Evolutionary conservation across 176 grass and related monocot genomes (phyloP), one percentile per base, ranked within the genome.

Genomic region (Musa acuminata): DNA sequence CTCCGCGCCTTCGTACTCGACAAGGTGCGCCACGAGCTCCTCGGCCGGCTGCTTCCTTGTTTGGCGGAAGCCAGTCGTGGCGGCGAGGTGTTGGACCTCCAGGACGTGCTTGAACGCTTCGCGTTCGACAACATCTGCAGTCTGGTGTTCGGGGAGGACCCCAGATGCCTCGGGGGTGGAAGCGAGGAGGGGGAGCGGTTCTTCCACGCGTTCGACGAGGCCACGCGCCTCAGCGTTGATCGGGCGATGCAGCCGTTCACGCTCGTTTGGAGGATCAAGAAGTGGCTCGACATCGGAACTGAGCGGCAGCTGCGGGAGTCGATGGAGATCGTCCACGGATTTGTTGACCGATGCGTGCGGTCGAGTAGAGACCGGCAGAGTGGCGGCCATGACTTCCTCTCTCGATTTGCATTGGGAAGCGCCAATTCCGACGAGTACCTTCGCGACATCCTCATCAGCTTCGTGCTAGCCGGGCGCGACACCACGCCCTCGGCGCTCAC

Each of bases 71-170:
- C 78, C 1, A 67, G 1, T 8, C 8, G 16, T 5, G 29, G 83
- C 1, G 67, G 52, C 1, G 67, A 53, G 13, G 74, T 77, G 3
- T 53, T 96, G 62, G 80, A 96, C 64, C 7, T 96, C 35, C 82
- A 92, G 49, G 84, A 92, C 72, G 78, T 82, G 29, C 80, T 96
- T 0, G 89, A 89, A 80, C 84, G 87, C 58, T 92, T 96, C 74
- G 82, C 78, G 1, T 96, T 96, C 79, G 89, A 96, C 66, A 87
- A 77, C 76, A 72, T 89, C 77, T 92, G 89, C 75, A 57, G 79
- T 13, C 67, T 96, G 11, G 84, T 72, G 27, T 96, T 96, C 79
- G 80, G 75, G 52, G 80, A 83, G 13, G 92, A 92, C 64, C 82
- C 87, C 0, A 80, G 72, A 13, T 83, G 84, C 82, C 86, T 92